Evolutionary conservation across 2,329 filamentous ascomycete species (phyloP), one percentile per base, ranked within the genome.

Genomic region (Monosporascus cannonballus): DNA sequence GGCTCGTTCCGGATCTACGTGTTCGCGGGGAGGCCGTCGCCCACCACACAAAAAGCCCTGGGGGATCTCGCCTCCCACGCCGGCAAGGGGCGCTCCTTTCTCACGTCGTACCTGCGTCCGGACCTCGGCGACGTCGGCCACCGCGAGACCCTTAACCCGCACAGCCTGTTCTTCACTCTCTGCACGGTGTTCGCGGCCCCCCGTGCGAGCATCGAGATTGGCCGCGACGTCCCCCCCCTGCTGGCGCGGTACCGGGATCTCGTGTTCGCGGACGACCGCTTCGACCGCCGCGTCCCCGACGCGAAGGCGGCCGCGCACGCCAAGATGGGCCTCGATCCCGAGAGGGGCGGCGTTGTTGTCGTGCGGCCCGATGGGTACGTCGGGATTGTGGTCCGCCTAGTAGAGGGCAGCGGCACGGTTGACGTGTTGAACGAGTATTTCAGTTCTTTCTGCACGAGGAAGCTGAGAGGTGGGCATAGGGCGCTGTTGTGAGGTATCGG

Each of bases 321-420:
- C 42, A 96, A 96, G 78, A 87, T 96, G 78, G 92, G 92, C 0
- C 69, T 96, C 25, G 80, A 87, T 58, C 76, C 86, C 63, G 83
- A 88, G 56, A 79, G 75, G 56, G 90, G 90, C 11, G 90, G 87
- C 52, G 81, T 96, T 2, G 85, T 95, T 2, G 87, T 96, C 9
- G 89, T 95, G 7, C 76, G 91, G 45, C 91, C 92, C 0, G 91
- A 96, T 68, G 90, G 90, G 7, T 94, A 96, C 68, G 86, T 96
- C 27, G 89, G 87, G 22, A 79, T 89, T 56, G 87, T 91, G 4
- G 81, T 88, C 11, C 78, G 78, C 61, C 73, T 96, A 22, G 85
- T 81, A 2, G 86, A 93, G 68, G 92, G 91, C 0, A 82, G 72
- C 53, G 89, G 84, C 17, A 96, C 91, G 0, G 84, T 89, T 1